Evolutionary conservation across 176 grass and related monocot genomes (phyloP), one percentile per base, ranked within the genome.

Genomic region (barley (Hordeum vulgare)): DNA sequence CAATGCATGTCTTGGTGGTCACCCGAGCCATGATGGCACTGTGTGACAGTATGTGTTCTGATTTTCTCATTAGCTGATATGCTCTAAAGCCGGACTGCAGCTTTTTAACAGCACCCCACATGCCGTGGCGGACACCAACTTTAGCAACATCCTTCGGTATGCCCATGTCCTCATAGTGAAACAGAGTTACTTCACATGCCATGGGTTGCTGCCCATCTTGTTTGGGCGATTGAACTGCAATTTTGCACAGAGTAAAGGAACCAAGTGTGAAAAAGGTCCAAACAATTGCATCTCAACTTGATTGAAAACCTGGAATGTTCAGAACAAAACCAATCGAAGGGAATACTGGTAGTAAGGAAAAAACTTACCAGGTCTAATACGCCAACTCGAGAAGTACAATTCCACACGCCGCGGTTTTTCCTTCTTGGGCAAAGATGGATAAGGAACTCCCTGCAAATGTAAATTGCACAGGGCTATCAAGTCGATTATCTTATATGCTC

Each of bases 101-200:
- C 72, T 89, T 99, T 80, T 96, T 94, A 14, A 99, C 93, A 65
- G 96, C 96, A 74, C 93, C 93, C 96, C 96, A 99, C 96, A 99
- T 99, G 25, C 97, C 93, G 3, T 99, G 97, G 21, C 93, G 97
- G 28, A 99, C 91, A 42, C 91, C 88, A 41, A 99, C 78, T 69
- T 93, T 96, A 18, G 97, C 97, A 10, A 99, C 93, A 76, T 99
- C 97, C 80, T 94, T 99, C 14, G 93, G 93, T 80, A 99, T 99
- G 77, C 97, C 93, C 97, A 99, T 99, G 65, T 96, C 91, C 85
- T 99, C 97, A 1, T 96, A 88, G 81, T 99, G 97, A 68, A 96
- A 5, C 61, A 99, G 80, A 66, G 91, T 96, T 83, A 99, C 93
- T 88, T 99, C 97, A 66, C 97, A 99, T 21, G 97, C 91, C 26